A percentile compares a stretch with the other conserved stretches of the same genome.
Evolutionary conservation across 257 asterid species (phyloP).

Genomic region (Solanum neorickii): DNA sequence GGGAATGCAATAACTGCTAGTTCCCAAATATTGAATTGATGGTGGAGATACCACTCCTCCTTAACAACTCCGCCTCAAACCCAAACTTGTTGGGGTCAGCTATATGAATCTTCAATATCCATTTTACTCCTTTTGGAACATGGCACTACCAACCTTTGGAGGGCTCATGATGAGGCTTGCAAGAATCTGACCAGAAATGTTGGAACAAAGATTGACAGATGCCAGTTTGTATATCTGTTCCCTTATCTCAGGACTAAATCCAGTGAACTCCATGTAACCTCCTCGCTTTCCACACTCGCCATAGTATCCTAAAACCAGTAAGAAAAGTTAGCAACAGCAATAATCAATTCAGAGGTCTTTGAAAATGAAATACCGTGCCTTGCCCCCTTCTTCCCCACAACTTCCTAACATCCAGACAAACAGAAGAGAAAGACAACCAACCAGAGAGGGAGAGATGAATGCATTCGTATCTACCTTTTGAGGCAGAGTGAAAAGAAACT

Average conservation of each 20-base stretch:
- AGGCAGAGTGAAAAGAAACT: conserved; percentile 93
- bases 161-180: conserved; percentile 93
- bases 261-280: conserved; percentile 95
- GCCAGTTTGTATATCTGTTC: conserved; percentile 92
- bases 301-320: conserved; percentile 47
- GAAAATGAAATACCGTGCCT: background rate
- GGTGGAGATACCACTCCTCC: background rate
- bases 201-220: conserved; percentile 92
- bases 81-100: background rate
- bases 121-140: background rate
- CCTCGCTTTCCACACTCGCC: conserved; percentile 99
- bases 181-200: conserved; percentile 96
- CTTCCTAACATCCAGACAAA: background rate
- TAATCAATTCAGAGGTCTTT: background rate
- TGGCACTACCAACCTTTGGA: conserved; percentile 44
- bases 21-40: background rate
- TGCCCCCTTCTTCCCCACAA: background rate
- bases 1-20: background rate
- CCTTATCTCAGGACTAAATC: conserved; percentile 72
- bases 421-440: background rate
- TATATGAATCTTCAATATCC: background rate
- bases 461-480: conserved; percentile 46
- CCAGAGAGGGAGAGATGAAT: background rate
- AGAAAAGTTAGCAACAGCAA: background rate
- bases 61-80: background rate